Evolutionary conservation across 108 stramenopile species (phyloP).

Genomic region (Parietichytrium sp.): DNA sequence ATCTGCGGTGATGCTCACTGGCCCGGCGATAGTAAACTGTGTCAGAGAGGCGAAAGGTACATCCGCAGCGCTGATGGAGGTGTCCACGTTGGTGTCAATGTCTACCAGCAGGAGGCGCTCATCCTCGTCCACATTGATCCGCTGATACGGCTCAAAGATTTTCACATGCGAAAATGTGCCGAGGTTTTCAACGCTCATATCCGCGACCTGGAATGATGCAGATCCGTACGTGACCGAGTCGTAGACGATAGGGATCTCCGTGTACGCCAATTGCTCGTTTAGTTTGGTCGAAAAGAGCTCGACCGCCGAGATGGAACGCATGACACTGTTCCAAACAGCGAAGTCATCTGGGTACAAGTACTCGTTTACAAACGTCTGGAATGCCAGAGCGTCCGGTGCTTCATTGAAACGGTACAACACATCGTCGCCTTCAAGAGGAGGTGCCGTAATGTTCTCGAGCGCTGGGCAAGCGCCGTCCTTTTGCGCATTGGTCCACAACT

Average conservation of each 20-base stretch:
- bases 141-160: neutral
- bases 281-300: neutral
- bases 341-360: neutral
- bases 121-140: neutral
- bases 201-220: neutral
- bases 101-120: neutral
- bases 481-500: neutral
- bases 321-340: neutral
- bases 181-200: neutral
- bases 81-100: neutral
- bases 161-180: neutral
- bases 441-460: neutral
- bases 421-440: neutral
- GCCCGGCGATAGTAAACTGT: neutral
- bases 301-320: neutral
- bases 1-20: neutral
- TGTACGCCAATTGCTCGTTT: neutral
- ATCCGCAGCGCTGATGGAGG: too few species aligned
- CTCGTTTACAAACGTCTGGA: neutral
- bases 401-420: neutral
- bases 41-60: too few species aligned
- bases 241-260: conserved; percentile 10
- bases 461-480: neutral
- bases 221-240: neutral
- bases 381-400: neutral